phyloP scores from a whole-genome alignment of 257 asterid genomes.

The Solanum piurae region DNA sequence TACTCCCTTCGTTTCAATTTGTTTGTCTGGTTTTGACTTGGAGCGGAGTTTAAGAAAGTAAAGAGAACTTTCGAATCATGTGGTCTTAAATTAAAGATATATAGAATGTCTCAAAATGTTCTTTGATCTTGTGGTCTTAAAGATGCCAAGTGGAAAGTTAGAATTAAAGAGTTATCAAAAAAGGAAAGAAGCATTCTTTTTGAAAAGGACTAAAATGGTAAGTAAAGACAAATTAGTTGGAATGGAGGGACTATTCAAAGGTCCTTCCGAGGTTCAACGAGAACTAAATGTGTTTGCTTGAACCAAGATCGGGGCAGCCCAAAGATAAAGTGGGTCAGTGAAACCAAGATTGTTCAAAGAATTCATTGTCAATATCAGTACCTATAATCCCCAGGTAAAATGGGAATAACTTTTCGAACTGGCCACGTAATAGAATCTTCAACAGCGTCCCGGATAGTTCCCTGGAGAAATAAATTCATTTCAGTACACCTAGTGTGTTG shows the following conservation, averaged over 20 bases:
- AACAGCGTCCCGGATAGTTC: slow-evolving; percentile 26
- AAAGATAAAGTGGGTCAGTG: neutral
- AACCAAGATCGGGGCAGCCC: neutral
- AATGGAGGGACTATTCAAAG: neutral
- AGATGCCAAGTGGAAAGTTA: neutral
- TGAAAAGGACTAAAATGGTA: neutral
- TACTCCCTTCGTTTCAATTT: neutral
- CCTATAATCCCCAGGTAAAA: slow-evolving; percentile 41
- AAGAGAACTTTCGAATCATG: neutral
- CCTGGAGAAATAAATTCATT: slow-evolving; percentile 9
- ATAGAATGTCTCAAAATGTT: accelerated
- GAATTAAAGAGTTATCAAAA: neutral
- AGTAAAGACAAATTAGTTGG: neutral
- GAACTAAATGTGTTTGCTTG: neutral
- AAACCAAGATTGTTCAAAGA: neutral
- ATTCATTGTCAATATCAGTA: neutral
- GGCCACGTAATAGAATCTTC: slow-evolving; percentile 41
- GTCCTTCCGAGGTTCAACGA: neutral
- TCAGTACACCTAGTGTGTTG: neutral
- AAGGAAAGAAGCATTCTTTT: neutral
- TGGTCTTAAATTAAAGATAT: neutral
- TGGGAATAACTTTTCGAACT: slow-evolving; percentile 30
- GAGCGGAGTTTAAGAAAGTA: neutral
- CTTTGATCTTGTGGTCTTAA: neutral
- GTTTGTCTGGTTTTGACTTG: neutral